Conservation (phyloP, 257 asterid genomes). For the Lavandula angustifolia region DNA sequence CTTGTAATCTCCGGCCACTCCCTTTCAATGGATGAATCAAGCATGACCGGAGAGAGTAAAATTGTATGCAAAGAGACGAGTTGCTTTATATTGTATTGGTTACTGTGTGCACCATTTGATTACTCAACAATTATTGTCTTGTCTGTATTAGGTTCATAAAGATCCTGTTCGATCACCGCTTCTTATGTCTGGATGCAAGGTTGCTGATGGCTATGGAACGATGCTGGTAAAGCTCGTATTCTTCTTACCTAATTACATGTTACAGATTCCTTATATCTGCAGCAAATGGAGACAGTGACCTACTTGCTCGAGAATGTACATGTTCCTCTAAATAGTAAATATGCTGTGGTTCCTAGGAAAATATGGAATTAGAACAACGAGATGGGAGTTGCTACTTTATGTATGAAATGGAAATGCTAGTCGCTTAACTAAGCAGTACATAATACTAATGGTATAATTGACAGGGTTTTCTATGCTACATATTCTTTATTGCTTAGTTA, state of each 20-base stretch:
- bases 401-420: not conserved
- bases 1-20: conserved; percentile 75
- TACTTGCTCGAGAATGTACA: conserved; percentile 4
- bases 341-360: not conserved
- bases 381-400: conserved; percentile 5
- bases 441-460: conserved; percentile 4
- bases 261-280: conserved; percentile 12
- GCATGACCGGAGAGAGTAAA: conserved; percentile 98
- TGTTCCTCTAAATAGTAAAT: not conserved
- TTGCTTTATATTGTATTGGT: conserved; percentile 21
- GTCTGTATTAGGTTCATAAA: conserved; percentile 65
- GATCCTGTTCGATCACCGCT: conserved; percentile 73
- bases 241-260: conserved; percentile 10
- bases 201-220: conserved; percentile 92
- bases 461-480: not conserved
- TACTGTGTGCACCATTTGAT: conserved; percentile 19
- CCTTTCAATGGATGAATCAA: conserved; percentile 91
- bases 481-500: not conserved
- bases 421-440: not conserved
- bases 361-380: conserved; percentile 1
- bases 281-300: conserved; percentile 14
- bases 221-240: conserved; percentile 67
- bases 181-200: conserved; percentile 96
- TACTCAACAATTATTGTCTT: conserved; percentile 24
- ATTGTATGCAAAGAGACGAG: conserved; percentile 52